Evolutionary conservation across 306 rosid genomes (phyloP), one percentile per base, ranked within the genome.

Genomic region (Rosa rugosa): DNA sequence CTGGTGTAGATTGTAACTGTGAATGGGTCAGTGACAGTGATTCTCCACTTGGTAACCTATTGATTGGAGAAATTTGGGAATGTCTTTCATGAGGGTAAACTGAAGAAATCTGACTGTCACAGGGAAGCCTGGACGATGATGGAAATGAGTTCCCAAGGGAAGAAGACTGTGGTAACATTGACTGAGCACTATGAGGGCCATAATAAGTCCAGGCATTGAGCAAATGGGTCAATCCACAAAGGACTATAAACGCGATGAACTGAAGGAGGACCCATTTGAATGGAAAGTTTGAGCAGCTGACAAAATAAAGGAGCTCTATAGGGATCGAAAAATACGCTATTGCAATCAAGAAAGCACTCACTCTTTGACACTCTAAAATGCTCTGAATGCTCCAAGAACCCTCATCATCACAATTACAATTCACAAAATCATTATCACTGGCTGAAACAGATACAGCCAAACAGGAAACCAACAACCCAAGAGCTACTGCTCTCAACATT

Each of bases 391-490:
- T 75, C 88, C 88, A 88, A 72, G 80, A 5, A 68, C 91, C 91
- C 50, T 83, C 95, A 17, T 89, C 95, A 3, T 85, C 93, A 54
- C 93, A 91, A 31, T 81, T 80, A 68, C 93, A 91, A 17, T 72
- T 47, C 11, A 75, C 83, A 67, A 75, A 86, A 40, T 82, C 96
- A 82, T 49, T 71, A 64, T 75, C 87, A 40, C 3, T 36, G 65
- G 87, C 92, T 47, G 76, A 72, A 46, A 77, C 89, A 71, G 47
- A 83, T n/a, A 77, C 11, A 77, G 20, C 23, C 71, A 84, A 66
- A 71, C 20, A 73, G 49, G 11, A 79, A 77, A 82, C 16, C 13
- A 85, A 38, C 69, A 85, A 63, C 50, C 83, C 72, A 67, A 76
- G n/a, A 20, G 50, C 63, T 34, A 80, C 27, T 16, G 63, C 77